phyloP scores from a whole-genome alignment of 2,329 filamentous ascomycete genomes.

The Clarireedia homoeocarpa region DNA sequence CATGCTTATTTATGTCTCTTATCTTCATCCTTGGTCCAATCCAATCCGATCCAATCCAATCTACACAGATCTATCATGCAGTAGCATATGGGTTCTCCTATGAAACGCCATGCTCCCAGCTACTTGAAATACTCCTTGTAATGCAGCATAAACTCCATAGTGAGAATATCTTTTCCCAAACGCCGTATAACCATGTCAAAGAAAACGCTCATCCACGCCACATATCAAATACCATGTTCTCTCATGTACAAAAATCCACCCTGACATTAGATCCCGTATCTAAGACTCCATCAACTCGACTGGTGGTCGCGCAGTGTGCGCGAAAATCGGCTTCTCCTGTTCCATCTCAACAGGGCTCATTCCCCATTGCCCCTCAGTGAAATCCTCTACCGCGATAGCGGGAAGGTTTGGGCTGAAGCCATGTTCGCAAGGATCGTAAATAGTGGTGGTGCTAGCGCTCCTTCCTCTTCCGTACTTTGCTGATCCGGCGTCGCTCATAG shows the following conservation, averaged over 20 bases:
- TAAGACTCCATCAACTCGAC: constrained; percentile 50
- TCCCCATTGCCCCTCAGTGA: constrained; percentile 41
- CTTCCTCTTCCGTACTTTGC: constrained; percentile 30
- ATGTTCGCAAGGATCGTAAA: constrained; percentile 54
- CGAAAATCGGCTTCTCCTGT: constrained; percentile 41
- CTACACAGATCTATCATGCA: constrained; percentile 4
- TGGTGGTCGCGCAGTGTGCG: constrained; percentile 55
- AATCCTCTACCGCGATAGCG: constrained; percentile 59
- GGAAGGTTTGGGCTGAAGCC: constrained; percentile 49
- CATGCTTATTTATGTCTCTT: no score
- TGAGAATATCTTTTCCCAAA: neutral
- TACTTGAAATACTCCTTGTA: constrained; percentile 1
- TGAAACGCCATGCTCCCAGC: neutral
- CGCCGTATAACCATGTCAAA: neutral
- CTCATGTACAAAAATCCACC: constrained; percentile 1
- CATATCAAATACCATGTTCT: neutral
- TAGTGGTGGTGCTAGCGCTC: constrained; percentile 57
- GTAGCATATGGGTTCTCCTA: neutral
- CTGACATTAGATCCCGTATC: neutral
- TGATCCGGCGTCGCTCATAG: constrained; percentile 32
- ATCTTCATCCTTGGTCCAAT: neutral
- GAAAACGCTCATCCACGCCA: neutral
- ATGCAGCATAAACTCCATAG: neutral
- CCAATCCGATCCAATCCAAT: neutral
- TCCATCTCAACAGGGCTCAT: constrained; percentile 35